Base-by-base conservation (phyloP, 192 early-diverging fungal species). In the Gonapodya prolifera region DNA sequence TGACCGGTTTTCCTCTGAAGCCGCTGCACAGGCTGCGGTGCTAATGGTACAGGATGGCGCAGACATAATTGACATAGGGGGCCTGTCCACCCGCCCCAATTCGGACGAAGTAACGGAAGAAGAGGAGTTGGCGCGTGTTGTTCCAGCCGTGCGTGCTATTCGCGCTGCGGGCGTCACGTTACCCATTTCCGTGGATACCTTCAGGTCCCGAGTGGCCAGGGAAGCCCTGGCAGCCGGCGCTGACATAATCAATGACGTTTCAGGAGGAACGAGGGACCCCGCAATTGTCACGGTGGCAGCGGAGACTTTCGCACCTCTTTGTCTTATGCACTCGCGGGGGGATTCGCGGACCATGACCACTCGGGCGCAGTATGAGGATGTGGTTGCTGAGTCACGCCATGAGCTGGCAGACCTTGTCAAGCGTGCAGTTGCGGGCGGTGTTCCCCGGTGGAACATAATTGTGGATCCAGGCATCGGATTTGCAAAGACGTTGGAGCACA, bases 311-410 rank as follows among this genome's bases (percentile, higher is more conserved):
- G 91, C 92, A 8, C 96, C 97, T 23, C 89, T 95, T 2, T 92
- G 94, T 78, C 81, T 98, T 81, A 98, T 98, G 96, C 97, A 99
- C 80, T 98, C 97, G 96, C 91, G 96, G n/a, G 97, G 97, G 30
- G 87, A 88, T 76, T 89, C 96, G 1, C 87, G 90, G 78, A 96
- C 94, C 16, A 99, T 99, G 97, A 82, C 80, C 34, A 80, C 79
- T 31, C 83, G 88, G 75, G 91, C 89, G 78, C 85, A 91, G 77
- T 94, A 97, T 79, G 91, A 91, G 79, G 88, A 91, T 81, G 90
- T 97, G 16, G 85, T 96, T 2, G 82, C 80, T 0, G 92, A 88
- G 75, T 89, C 96, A 35, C 85, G 88, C 45, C 79, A 81, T 2
- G 91, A 91, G 79, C 86, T 99, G n/a, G 83, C 85, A 30, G 83